phyloP scores from a whole-genome alignment of 2,329 filamentous ascomycete genomes.

The Lecanosticta acicola region DNA sequence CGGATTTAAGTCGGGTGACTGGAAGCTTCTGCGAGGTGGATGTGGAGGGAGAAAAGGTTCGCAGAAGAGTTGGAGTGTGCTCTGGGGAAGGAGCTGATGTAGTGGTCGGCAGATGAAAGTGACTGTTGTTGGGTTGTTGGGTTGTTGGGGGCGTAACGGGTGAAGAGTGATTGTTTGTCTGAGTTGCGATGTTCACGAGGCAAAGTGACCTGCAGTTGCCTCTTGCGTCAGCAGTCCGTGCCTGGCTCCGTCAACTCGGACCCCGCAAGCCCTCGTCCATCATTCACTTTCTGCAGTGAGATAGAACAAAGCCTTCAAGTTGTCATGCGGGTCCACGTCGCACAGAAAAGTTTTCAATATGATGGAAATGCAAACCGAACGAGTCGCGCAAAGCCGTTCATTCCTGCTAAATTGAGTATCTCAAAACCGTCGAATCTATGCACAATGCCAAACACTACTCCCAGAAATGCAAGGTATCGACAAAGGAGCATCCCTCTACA shows the following conservation, averaged over 20 bases:
- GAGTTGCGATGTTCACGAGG: no score
- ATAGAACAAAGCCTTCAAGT: background rate
- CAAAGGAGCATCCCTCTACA: background rate
- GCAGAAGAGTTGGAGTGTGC: no score
- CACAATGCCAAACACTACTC: background rate
- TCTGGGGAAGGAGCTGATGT: no score
- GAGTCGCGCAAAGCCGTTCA: background rate
- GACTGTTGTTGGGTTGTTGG: no score
- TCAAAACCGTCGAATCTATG: background rate
- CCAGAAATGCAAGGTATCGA: background rate
- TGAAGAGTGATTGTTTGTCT: no score
- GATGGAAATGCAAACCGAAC: background rate
- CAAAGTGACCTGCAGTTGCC: background rate
- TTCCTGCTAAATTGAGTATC: background rate
- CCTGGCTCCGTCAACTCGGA: background rate
- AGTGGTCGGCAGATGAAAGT: no score
- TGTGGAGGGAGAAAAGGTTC: no score
- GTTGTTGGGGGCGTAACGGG: no score
- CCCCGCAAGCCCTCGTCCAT: background rate
- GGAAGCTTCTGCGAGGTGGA: no score
- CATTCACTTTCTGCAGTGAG: background rate
- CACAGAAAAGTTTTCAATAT: no score
- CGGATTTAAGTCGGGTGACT: no score
- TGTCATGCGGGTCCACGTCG: no score
- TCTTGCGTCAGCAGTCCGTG: background rate